phyloP scores from a whole-genome alignment of 1,139 yeast species.

The Taphrina confusa region DNA sequence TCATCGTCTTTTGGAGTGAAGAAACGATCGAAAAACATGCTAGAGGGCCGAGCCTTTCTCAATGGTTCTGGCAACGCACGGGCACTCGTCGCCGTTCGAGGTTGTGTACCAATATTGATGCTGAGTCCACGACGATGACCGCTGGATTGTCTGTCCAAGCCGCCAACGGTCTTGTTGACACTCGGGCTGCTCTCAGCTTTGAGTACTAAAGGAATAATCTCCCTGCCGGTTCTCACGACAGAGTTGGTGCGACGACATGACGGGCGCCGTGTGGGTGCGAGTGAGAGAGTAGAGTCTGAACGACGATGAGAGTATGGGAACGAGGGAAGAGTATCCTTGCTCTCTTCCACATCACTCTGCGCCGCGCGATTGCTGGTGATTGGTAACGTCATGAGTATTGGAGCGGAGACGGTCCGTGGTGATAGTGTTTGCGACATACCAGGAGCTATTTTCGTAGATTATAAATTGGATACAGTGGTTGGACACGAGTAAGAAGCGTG shows the following conservation, averaged over 20 bases:
- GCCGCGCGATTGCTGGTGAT: neutral
- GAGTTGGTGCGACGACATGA: conserved; percentile 2
- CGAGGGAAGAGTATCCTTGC: neutral
- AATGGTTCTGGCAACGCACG: neutral
- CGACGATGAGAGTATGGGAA: conserved; percentile 17
- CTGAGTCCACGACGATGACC: conserved; percentile 20
- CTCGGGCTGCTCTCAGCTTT: conserved; percentile 1
- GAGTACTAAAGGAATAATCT: conserved; percentile 20
- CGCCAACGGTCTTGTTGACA: neutral
- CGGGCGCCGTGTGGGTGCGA: conserved; percentile 7
- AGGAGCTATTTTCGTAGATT: neutral
- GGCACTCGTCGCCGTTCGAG: neutral
- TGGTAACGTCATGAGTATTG: neutral
- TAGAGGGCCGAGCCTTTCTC: conserved; percentile 1
- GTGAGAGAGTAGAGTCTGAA: neutral
- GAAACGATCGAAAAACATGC: conserved; percentile 16
- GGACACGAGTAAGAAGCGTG: too few relatives aligned
- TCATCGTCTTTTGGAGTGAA: conserved; percentile 1
- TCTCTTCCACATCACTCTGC: neutral
- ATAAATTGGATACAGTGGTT: too few relatives aligned
- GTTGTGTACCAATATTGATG: conserved; percentile 1
- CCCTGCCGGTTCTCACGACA: conserved; percentile 14
- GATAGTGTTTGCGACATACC: neutral
- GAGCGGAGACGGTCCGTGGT: neutral
- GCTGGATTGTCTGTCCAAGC: neutral